Evolutionary conservation across 306 rosid species (phyloP).

Genomic region (Purshia tridentata): DNA sequence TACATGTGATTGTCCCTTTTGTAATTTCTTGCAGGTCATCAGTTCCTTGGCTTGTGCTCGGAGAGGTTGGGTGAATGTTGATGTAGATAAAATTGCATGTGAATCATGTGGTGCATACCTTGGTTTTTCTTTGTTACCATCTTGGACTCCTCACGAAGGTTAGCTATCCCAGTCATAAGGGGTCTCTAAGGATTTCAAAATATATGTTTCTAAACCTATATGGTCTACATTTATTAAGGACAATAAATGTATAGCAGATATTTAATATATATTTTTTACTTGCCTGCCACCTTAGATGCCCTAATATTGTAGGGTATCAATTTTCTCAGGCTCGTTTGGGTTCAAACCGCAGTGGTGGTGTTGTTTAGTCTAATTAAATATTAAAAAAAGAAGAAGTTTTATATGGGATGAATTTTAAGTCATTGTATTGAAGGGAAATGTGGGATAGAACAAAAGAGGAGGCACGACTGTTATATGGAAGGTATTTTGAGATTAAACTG

Average conservation of each 20-base stretch:
- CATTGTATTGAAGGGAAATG: not conserved
- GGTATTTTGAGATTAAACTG: not conserved
- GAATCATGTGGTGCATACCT: constrained; percentile 75
- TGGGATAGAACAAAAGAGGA: not conserved
- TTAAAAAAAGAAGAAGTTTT: not conserved
- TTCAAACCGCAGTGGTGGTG: not conserved
- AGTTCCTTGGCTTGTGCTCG: constrained; percentile 85
- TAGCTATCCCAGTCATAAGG: constrained; percentile 31
- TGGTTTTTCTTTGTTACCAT: constrained; percentile 50
- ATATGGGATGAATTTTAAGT: not conserved
- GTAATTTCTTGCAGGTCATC: constrained; percentile 52
- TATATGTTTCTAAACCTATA: no score
- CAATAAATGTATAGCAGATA: not conserved
- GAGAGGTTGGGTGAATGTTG: constrained; percentile 90
- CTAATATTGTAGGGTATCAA: not conserved
- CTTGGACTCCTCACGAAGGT: constrained; percentile 86
- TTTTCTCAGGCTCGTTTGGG: not conserved
- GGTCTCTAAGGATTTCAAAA: not conserved
- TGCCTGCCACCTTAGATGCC: not conserved
- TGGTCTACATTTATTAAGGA: not conserved
- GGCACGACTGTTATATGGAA: not conserved
- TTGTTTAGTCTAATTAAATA: not conserved
- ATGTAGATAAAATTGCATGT: constrained; percentile 78
- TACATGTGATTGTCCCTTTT: constrained; percentile 24
- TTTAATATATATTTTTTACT: not conserved